phyloP scores from a whole-genome alignment of 352 stramenopile species.

The Phytophthora meadii region DNA sequence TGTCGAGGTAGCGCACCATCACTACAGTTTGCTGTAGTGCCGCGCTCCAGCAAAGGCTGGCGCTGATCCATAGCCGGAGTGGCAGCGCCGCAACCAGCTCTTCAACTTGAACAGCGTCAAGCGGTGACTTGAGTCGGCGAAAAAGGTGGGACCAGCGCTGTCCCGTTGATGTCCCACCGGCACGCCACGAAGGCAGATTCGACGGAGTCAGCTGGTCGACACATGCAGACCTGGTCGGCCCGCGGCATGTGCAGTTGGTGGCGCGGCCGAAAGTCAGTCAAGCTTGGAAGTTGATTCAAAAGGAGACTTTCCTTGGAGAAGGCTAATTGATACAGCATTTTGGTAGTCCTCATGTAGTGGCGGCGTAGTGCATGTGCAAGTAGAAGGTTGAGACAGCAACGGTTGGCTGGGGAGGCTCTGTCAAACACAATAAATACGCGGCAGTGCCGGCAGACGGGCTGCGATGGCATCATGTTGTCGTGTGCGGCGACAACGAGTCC shows the following conservation, averaged over 20 bases:
- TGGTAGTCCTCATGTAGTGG: too few relatives aligned
- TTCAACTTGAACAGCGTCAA: too few relatives aligned
- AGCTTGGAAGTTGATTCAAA: not conserved
- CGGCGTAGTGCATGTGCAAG: too few relatives aligned
- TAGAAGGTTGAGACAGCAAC: too few relatives aligned
- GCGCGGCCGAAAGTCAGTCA: not conserved
- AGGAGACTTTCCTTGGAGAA: too few relatives aligned
- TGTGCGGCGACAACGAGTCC: not conserved
- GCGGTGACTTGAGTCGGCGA: not conserved
- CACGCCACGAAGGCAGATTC: conserved; percentile 8
- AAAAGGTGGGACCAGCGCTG: conserved; percentile 15
- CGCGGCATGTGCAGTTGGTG: conserved; percentile 13
- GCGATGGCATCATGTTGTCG: not conserved
- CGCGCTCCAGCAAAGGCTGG: not conserved
- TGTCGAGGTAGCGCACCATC: too few relatives aligned
- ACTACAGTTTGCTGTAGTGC: too few relatives aligned
- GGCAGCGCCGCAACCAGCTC: conserved; percentile 1
- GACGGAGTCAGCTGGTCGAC: conserved; percentile 15
- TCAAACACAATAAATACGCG: not conserved
- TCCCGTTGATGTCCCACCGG: conserved; percentile 4
- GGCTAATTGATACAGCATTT: too few relatives aligned
- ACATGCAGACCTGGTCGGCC: conserved; percentile 5
- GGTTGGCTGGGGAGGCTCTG: not conserved
- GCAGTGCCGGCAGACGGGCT: not conserved
- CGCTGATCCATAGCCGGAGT: not conserved